phyloP scores from a whole-genome alignment of 306 rosid genomes.

The Cercis canadensis region DNA sequence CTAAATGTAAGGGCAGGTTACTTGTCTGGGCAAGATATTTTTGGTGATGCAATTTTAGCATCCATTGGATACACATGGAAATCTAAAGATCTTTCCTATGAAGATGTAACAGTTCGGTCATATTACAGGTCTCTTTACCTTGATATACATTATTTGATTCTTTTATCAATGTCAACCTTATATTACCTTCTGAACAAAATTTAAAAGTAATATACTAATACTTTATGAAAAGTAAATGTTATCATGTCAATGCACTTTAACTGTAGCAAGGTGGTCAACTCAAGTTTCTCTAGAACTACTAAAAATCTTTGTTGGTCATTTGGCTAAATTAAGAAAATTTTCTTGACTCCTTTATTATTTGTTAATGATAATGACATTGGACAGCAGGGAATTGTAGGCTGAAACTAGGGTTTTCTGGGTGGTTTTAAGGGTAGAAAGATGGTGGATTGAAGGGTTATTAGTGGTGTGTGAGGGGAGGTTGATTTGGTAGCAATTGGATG shows the following conservation, averaged over 20 bases:
- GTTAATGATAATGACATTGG: too few species aligned
- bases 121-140: constrained; percentile 77
- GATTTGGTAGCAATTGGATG: too few species aligned
- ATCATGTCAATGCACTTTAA: constrained; percentile 24
- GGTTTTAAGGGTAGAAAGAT: too few species aligned
- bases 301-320: neutral
- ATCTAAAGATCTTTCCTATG: constrained; percentile 74
- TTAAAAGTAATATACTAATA: constrained; percentile 12
- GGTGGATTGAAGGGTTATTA: too few species aligned
- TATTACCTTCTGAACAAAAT: constrained; percentile 20
- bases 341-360: constrained; percentile 3
- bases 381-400: too few species aligned
- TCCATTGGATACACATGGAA: constrained; percentile 79
- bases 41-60: constrained; percentile 90
- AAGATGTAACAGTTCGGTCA: constrained; percentile 66
- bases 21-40: constrained; percentile 78
- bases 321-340: constrained; percentile 16
- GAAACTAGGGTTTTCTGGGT: too few species aligned
- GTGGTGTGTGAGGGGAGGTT: too few species aligned
- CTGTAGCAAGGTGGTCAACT: constrained; percentile 12
- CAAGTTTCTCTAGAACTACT: constrained; percentile 17
- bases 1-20: constrained; percentile 80
- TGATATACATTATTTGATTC: constrained; percentile 16
- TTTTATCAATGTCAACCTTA: constrained; percentile 28
- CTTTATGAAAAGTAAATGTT: constrained; percentile 3